Conservation (phyloP, 2,329 filamentous ascomycete genomes). For the Teratosphaeria pseudoeucalypti region DNA sequence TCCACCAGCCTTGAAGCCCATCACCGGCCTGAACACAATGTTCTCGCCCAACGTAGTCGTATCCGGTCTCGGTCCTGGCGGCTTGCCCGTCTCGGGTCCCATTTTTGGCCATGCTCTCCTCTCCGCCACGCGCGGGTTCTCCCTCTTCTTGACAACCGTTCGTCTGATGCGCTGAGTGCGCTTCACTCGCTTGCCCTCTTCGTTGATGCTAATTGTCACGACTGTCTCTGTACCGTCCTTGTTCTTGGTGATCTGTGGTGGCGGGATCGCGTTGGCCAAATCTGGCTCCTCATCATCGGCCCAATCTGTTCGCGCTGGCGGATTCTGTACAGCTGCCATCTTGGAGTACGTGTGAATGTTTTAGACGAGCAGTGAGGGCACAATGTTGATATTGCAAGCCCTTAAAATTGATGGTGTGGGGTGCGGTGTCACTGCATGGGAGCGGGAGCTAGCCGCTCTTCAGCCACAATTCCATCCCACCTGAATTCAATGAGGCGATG, state of each 20-base stretch:
- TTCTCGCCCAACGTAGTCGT: slow-evolving; percentile 95
- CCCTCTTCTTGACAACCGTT: slow-evolving; percentile 82
- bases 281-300: slow-evolving; percentile 74
- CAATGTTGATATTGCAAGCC: not conserved
- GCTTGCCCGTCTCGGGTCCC: slow-evolving; percentile 76
- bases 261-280: slow-evolving; percentile 73
- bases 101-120: slow-evolving; percentile 92
- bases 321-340: slow-evolving; percentile 24
- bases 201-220: slow-evolving; percentile 80
- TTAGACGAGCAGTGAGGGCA: not conserved
- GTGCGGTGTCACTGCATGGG: not conserved
- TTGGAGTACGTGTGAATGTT: slow-evolving; percentile 7
- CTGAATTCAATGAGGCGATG: not conserved
- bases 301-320: slow-evolving; percentile 60
- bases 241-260: slow-evolving; percentile 83
- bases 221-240: slow-evolving; percentile 98
- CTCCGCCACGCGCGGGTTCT: slow-evolving; percentile 94
- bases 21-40: slow-evolving; percentile 87
- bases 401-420: not conserved
- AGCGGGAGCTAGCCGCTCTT: not conserved
- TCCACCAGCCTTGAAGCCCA: slow-evolving; percentile 87
- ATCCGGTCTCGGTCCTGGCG: slow-evolving; percentile 69
- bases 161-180: slow-evolving; percentile 91
- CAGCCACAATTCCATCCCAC: not conserved
- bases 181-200: slow-evolving; percentile 92